Percentiles rank a stretch among this genome's conserved stretches.
Evolutionary conservation across 169 alveolate genomes (phyloP).

Genomic region (Cyclospora cayetanensis): DNA sequence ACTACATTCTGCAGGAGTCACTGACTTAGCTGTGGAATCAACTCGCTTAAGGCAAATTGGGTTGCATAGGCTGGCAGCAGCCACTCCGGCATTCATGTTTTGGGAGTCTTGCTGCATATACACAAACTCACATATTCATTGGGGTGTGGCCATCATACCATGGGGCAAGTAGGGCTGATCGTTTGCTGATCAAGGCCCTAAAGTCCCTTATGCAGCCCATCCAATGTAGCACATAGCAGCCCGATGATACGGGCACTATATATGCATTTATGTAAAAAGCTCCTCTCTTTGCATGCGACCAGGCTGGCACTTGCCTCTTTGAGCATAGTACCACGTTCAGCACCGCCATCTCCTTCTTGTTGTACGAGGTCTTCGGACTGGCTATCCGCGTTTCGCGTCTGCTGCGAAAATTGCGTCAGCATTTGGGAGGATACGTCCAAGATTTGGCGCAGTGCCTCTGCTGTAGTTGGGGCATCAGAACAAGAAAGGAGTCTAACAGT

Average conservation of each 20-base stretch:
- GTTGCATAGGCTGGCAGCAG: slow-evolving; percentile 32
- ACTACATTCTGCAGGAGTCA: not conserved
- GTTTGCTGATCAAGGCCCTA: too few relatives aligned
- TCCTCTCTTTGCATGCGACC: too few relatives aligned
- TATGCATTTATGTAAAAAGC: too few relatives aligned
- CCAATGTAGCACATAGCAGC: too few relatives aligned
- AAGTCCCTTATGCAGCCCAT: too few relatives aligned
- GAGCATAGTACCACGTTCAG: not conserved
- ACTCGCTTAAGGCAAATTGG: slow-evolving; percentile 10
- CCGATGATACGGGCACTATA: too few relatives aligned
- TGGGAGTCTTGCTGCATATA: too few relatives aligned
- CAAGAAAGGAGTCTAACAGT: slow-evolving; percentile 12
- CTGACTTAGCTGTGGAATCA: not conserved
- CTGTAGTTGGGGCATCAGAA: slow-evolving; percentile 49
- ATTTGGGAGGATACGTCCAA: slow-evolving; percentile 1
- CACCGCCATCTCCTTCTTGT: not conserved
- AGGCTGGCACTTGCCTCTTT: not conserved
- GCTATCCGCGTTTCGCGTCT: not conserved
- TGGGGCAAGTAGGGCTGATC: too few relatives aligned
- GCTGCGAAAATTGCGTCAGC: not conserved
- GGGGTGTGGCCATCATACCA: too few relatives aligned
- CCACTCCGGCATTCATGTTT: too few relatives aligned
- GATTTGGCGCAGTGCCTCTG: slow-evolving; percentile 34
- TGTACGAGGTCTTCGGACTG: not conserved
- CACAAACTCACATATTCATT: too few relatives aligned